phyloP scores from a whole-genome alignment of 768 basidiomycete species.

The Pleurotus pulmonarius region DNA sequence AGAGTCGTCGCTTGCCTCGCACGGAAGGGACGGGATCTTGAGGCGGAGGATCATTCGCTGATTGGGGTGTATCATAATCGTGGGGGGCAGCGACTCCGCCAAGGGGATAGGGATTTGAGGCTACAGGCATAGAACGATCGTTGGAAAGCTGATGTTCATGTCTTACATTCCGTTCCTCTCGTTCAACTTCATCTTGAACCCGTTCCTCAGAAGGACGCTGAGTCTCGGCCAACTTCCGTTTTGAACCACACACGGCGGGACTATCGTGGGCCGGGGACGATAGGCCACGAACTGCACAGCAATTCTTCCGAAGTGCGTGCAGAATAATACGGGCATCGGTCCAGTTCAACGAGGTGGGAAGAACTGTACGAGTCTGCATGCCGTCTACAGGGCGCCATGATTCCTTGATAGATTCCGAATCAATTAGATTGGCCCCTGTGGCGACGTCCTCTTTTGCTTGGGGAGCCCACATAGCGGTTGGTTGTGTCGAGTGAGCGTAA shows the following conservation, averaged over 20 bases:
- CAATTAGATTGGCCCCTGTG: background rate
- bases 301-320: conserved; percentile 11
- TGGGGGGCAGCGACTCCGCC: background rate
- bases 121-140: background rate
- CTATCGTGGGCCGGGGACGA: too few relatives aligned
- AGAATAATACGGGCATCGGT: conserved; percentile 21
- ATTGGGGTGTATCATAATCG: too few relatives aligned
- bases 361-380: background rate
- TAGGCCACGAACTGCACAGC: too few relatives aligned
- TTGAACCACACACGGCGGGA: background rate
- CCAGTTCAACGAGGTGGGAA: background rate
- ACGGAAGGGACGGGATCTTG: too few relatives aligned
- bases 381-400: conserved; percentile 14
- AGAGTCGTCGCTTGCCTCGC: too few relatives aligned
- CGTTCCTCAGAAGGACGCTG: background rate
- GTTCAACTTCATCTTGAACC: background rate
- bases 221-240: conserved; percentile 6
- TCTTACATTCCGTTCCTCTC: background rate
- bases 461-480: conserved; percentile 39
- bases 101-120: too few relatives aligned
- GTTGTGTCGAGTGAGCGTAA: conserved; percentile 55
- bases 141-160: background rate
- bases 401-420: conserved; percentile 19
- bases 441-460: conserved; percentile 33
- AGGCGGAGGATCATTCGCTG: too few relatives aligned